Conservation (phyloP, 805 yeast species). For the Zygosaccharomyces gambellarensis region DNA sequence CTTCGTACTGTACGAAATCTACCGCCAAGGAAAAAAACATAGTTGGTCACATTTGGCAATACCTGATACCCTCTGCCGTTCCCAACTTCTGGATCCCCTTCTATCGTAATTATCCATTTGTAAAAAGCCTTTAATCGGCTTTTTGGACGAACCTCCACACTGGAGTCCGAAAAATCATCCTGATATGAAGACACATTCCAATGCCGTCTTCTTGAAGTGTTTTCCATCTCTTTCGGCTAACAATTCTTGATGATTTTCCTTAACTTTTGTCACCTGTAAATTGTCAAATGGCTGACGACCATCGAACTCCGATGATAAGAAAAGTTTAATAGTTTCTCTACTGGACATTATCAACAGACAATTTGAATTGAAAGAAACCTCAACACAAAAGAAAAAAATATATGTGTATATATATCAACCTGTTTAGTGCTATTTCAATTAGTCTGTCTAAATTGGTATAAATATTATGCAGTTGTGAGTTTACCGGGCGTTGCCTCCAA, state of each 20-base stretch:
- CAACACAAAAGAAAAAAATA: neutral
- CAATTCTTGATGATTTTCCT: neutral
- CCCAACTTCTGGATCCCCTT: constrained; percentile 19
- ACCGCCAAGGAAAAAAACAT: constrained; percentile 62
- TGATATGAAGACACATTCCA: neutral
- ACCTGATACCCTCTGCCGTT: constrained; percentile 19
- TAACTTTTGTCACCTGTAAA: neutral
- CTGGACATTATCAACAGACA: neutral
- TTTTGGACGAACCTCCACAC: neutral
- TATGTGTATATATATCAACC: neutral
- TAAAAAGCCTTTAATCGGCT: constrained; percentile 11
- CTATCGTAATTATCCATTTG: constrained; percentile 24
- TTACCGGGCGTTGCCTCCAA: constrained; percentile 29
- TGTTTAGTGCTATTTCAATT: neutral
- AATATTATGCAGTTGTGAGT: neutral
- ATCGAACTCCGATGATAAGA: neutral
- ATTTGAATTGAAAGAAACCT: neutral
- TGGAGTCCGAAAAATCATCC: neutral
- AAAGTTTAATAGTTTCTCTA: neutral
- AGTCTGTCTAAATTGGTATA: neutral
- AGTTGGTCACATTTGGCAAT: constrained; percentile 32
- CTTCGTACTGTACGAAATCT: constrained; percentile 44
- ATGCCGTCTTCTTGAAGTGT: neutral
- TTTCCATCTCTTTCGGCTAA: neutral
- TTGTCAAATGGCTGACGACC: neutral